A percentile compares a stretch with the other conserved stretches of the same genome.
Evolutionary conservation across 2,329 filamentous ascomycete genomes (phyloP).

Genomic region (Verticillium klebahnii): DNA sequence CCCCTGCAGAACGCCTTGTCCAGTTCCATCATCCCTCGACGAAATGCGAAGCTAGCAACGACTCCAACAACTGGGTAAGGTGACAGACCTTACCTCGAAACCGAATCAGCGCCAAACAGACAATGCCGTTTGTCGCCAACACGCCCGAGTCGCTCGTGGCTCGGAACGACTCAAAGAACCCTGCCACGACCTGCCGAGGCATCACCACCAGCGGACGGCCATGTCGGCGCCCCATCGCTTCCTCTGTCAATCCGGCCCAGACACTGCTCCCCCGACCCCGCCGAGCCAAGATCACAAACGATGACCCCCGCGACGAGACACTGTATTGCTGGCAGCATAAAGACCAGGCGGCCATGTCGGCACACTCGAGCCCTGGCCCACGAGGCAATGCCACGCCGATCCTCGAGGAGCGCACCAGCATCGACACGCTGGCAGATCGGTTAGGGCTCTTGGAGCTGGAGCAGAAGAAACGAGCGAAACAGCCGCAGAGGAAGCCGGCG

Average conservation of each 20-base stretch:
- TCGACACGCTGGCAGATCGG: constrained; percentile 81
- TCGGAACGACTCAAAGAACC: constrained; percentile 80
- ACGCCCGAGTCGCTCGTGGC: constrained; percentile 78
- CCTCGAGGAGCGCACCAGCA: constrained; percentile 64
- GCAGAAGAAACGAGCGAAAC: constrained; percentile 26
- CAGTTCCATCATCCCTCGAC: not conserved
- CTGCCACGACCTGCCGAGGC: constrained; percentile 80
- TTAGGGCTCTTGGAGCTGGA: constrained; percentile 70
- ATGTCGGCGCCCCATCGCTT: constrained; percentile 66
- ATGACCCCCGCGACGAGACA: constrained; percentile 51
- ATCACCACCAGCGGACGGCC: constrained; percentile 78
- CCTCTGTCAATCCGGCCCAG: constrained; percentile 15
- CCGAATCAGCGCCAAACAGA: not conserved
- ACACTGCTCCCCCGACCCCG: constrained; percentile 21
- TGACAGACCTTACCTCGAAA: not conserved
- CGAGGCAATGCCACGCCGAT: constrained; percentile 43
- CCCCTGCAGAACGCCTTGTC: not conserved
- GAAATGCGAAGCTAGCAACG: not conserved
- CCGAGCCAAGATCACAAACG: constrained; percentile 28
- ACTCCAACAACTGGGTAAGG: not conserved
- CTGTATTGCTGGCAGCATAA: constrained; percentile 95
- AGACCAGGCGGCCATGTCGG: constrained; percentile 69
- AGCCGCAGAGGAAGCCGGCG: constrained; percentile 15
- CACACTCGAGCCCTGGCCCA: constrained; percentile 40
- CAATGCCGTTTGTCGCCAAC: constrained; percentile 62